Percentiles rank a stretch among this genome's conserved stretches.
Evolutionary conservation across 768 basidiomycete genomes (phyloP).

Genomic region (Tubosaeta sp.): DNA sequence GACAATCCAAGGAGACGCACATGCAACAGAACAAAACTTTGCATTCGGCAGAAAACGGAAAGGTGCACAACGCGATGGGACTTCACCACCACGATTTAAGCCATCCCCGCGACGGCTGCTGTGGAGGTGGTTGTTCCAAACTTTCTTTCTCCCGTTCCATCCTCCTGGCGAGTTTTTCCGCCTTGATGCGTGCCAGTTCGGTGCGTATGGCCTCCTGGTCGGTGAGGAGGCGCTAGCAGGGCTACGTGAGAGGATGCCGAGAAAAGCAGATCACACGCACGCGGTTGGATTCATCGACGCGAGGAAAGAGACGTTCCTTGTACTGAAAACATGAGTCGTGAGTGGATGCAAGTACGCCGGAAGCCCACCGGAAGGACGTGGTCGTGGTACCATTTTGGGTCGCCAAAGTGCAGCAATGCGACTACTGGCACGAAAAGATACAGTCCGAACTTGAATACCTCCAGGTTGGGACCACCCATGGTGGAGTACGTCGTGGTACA

Average conservation of each 20-base stretch:
- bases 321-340: slow-evolving; percentile 44
- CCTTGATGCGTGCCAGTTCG: slow-evolving; percentile 69
- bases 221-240: slow-evolving; percentile 53
- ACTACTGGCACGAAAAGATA: slow-evolving; percentile 83
- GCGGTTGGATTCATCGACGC: slow-evolving; percentile 50
- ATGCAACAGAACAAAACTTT: slow-evolving; percentile 26
- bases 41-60: slow-evolving; percentile 15
- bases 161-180: slow-evolving; percentile 47
- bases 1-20: not conserved
- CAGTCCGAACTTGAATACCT: slow-evolving; percentile 85
- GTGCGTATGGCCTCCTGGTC: slow-evolving; percentile 62
- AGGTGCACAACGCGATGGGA: slow-evolving; percentile 15
- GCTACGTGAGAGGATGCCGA: slow-evolving; percentile 6
- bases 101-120: slow-evolving; percentile 25
- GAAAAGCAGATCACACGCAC: slow-evolving; percentile 30
- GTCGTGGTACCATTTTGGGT: slow-evolving; percentile 79
- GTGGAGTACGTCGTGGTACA: not conserved
- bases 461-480: slow-evolving; percentile 79
- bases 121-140: slow-evolving; percentile 12
- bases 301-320: slow-evolving; percentile 67
- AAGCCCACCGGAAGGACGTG: slow-evolving; percentile 69
- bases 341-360: not conserved
- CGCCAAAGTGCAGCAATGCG: slow-evolving; percentile 80
- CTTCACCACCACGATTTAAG: slow-evolving; percentile 24
- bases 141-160: slow-evolving; percentile 42